A percentile compares a stretch with the other conserved stretches of the same genome.
These are phyloP conservation scores for Penicillium canariense DNA, from an alignment of 495 filamentous ascomycete genomes.

Conservation along the genomic window DNA sequence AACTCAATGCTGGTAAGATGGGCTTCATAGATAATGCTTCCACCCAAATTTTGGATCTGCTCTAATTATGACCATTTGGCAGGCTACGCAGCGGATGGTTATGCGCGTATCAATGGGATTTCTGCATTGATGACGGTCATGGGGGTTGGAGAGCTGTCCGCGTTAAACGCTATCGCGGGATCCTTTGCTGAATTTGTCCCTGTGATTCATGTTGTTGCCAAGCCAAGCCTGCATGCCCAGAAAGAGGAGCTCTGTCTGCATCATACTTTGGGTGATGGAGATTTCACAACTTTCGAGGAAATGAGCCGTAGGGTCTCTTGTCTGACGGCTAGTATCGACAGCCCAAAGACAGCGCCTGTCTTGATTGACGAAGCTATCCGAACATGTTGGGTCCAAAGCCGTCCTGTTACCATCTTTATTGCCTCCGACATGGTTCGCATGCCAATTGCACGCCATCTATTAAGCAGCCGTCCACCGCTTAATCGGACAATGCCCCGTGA, in stretches of 20 bases:
- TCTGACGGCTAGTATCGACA: too few species aligned
- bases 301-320: too few species aligned
- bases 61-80: too few species aligned
- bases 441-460: not conserved
- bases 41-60: too few species aligned
- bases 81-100: conserved; percentile 23
- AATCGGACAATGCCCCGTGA: not conserved
- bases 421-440: not conserved
- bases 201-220: conserved; percentile 28
- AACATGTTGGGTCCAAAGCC: conserved; percentile 22
- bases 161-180: conserved; percentile 28
- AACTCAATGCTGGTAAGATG: conserved; percentile 18
- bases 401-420: conserved; percentile 28
- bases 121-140: conserved; percentile 7
- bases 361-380: conserved; percentile 27
- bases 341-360: conserved; percentile 7
- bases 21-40: too few species aligned
- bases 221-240: conserved; percentile 4
- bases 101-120: conserved; percentile 18
- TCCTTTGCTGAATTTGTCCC: conserved; percentile 27
- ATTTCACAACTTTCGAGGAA: not conserved
- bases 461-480: not conserved
- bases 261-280: conserved; percentile 27
- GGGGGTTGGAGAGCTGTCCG: conserved; percentile 20
- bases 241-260: conserved; percentile 6